These are phyloP conservation scores for Hypholoma sublateritium DNA, from an alignment of 768 basidiomycete genomes.

Conservation along the genomic window DNA sequence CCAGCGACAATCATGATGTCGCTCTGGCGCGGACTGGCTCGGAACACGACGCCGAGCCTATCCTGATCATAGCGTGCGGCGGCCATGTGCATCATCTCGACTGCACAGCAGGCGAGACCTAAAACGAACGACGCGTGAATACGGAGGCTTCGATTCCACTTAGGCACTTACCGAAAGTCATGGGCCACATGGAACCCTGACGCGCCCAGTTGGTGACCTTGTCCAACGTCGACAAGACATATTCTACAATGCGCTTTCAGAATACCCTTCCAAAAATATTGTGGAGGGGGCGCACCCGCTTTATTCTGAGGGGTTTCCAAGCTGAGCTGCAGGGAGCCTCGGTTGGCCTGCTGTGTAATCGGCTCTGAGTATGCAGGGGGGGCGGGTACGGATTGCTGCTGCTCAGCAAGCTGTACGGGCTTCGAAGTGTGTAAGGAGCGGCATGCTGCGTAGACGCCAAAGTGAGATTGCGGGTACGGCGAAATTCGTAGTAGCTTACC, in stretches of 20 bases:
- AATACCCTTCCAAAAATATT: background rate
- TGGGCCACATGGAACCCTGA: slow-evolving; percentile 99
- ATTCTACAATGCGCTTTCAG: slow-evolving; percentile 71
- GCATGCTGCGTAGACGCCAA: slow-evolving; percentile 31
- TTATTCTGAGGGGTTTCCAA: slow-evolving; percentile 88
- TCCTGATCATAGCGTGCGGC: slow-evolving; percentile 99
- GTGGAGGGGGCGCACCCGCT: slow-evolving; percentile 57
- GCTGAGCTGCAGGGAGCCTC: slow-evolving; percentile 80
- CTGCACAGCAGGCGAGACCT: slow-evolving; percentile 98
- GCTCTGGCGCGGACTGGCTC: slow-evolving; percentile 96
- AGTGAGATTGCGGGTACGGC: slow-evolving; percentile 6
- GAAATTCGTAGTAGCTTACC: slow-evolving; percentile 29
- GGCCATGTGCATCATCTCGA: slow-evolving; percentile 99
- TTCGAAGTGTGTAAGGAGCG: slow-evolving; percentile 60
- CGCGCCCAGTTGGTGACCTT: slow-evolving; percentile 97
- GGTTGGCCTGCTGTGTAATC: slow-evolving; percentile 70
- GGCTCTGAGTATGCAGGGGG: slow-evolving; percentile 47
- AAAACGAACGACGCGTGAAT: slow-evolving; percentile 2
- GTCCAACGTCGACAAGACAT: slow-evolving; percentile 94
- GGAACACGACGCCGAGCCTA: slow-evolving; percentile 94
- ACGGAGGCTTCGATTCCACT: slow-evolving; percentile 4
- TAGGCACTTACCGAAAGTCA: slow-evolving; percentile 75
- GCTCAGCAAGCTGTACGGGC: slow-evolving; percentile 36
- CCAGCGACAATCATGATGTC: slow-evolving; percentile 99
- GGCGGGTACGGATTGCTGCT: slow-evolving; percentile 25